Evolutionary conservation across 2,329 filamentous ascomycete species (phyloP).

Genomic region (Aspergillus sp.): DNA sequence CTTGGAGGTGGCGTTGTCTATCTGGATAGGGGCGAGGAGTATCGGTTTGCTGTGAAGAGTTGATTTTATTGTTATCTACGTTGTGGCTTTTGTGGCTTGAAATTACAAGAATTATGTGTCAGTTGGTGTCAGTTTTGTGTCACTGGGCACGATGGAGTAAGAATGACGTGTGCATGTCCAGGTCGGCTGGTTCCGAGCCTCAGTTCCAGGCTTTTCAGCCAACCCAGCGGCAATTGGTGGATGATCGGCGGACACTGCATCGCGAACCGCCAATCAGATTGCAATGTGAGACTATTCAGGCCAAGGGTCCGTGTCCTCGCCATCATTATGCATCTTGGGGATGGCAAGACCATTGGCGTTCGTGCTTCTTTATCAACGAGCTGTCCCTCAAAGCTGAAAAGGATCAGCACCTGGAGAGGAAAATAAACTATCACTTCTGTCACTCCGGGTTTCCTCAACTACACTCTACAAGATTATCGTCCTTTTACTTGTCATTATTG

Average conservation of each 20-base stretch:
- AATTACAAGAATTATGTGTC: no score
- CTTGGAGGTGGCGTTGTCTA: constrained; percentile 61
- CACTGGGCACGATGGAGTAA: background rate
- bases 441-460: no score
- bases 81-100: background rate
- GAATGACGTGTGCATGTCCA: background rate
- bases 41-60: constrained; percentile 55
- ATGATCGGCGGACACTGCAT: background rate
- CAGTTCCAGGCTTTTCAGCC: background rate
- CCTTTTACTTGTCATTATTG: no score
- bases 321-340: background rate
- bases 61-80: background rate
- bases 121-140: no score
- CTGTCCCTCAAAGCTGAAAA: background rate
- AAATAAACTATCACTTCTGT: no score
- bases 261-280: background rate
- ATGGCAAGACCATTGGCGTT: background rate
- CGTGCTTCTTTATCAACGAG: background rate
- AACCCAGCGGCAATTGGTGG: background rate
- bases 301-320: background rate
- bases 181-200: background rate
- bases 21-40: constrained; percentile 63
- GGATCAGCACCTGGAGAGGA: background rate
- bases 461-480: no score
- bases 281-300: background rate